Conservation (phyloP, 139 green algal species). For the Chlorella ohadii region DNA sequence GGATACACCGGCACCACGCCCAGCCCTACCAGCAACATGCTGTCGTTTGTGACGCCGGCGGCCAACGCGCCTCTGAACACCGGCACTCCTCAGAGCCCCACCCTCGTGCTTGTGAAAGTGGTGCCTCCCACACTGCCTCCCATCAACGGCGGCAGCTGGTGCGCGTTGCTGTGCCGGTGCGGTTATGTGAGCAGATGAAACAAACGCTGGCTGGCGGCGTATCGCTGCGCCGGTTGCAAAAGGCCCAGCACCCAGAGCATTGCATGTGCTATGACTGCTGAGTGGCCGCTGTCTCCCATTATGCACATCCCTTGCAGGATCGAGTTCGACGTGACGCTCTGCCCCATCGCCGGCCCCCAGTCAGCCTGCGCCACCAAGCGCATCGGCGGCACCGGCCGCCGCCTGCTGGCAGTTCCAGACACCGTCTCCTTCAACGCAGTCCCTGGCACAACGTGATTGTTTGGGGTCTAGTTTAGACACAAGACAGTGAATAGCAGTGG, state of each 20-base stretch:
- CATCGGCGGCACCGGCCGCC: neutral
- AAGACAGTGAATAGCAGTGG: too few species aligned
- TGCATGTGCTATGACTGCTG: too few species aligned
- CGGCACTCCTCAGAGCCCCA: too few species aligned
- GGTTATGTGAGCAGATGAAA: neutral
- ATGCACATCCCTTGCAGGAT: neutral
- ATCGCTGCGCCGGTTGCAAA: too few species aligned
- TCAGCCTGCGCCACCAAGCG: neutral
- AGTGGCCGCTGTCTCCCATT: too few species aligned
- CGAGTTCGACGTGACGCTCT: neutral
- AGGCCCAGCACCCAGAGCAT: too few species aligned
- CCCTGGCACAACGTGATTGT: neutral
- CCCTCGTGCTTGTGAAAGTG: neutral
- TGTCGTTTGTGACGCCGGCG: constrained; percentile 9
- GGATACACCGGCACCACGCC: neutral
- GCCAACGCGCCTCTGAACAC: too few species aligned
- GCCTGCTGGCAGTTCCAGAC: neutral
- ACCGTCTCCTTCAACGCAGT: too few species aligned
- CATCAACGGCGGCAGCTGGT: neutral
- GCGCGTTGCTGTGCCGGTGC: neutral
- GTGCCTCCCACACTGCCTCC: neutral
- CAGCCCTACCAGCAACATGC: neutral
- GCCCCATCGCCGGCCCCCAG: neutral
- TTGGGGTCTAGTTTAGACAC: too few species aligned
- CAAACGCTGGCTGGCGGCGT: too few species aligned